Base-by-base conservation (phyloP, 2,329 filamentous ascomycete genomes). In the Tolypocladium paradoxum region DNA sequence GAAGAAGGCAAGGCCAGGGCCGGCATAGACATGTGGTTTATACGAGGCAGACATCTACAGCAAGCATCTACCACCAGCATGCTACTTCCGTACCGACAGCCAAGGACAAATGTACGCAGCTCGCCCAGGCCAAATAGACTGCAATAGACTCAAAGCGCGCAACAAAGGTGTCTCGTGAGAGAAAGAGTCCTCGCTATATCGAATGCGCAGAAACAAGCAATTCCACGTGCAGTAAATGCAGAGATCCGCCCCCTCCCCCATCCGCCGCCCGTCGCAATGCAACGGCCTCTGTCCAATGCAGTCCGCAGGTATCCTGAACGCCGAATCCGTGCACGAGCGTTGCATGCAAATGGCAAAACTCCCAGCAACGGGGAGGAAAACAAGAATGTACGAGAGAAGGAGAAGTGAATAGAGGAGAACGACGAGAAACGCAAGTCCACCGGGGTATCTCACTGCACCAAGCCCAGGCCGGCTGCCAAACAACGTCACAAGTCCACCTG, bases 1-100 rank as follows among this genome's bases (percentile, higher is more conserved):
- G 20, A 74, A 74, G 65, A 73, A 71, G 61, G 31, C 18, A 48
- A n/a, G 12, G 22, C 9, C 43, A 33, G 43, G 27, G 8, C 18
- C 27, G 29, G 27, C 43, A 12, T 33, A 47, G 18, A 3, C 16
- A 11, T n/a, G 40, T 29, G 16, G 14, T 45, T 11, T 27, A 4
- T 29, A 16, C 18, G 9, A 46, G 6, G 22, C 18, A n/a, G 24
- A 27, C 12, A 45, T 31, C 24, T 45, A 31, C 4, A 5, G 6
- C 24, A 9, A 9, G 18, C 27, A 7, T 47, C 27, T 33, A 47
- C 27, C n/a, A n/a, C n/a, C n/a, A n/a, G n/a, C n/a, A 27, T 20
- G 40, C 22, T 29, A 27, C 22, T 45, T 11, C 24, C 12, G 16
- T 45, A 29, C 3, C 14, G 29, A 45, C 40, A 9, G 40, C 12